phyloP scores from a whole-genome alignment of 164 flowering plant genomes.

The Taxillus chinensis region DNA sequence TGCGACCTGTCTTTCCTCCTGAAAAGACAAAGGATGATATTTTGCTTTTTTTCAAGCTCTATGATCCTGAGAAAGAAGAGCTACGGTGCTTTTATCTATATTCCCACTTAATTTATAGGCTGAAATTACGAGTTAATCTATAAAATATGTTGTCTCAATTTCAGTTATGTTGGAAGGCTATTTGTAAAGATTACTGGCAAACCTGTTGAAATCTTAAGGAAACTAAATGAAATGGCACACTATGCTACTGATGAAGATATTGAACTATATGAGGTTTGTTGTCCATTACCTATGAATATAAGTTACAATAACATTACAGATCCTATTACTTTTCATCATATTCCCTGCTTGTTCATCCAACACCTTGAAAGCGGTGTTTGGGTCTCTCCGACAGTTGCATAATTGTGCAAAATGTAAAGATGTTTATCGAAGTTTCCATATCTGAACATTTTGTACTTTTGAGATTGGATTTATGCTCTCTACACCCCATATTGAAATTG shows the following conservation, averaged over 20 bases:
- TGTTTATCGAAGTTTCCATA: no score
- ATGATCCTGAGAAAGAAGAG: slow-evolving; percentile 69
- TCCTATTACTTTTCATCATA: background rate
- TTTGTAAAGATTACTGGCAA: slow-evolving; percentile 54
- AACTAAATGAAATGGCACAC: slow-evolving; percentile 60
- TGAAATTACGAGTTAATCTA: background rate
- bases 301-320: background rate
- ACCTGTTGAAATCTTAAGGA: slow-evolving; percentile 40
- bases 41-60: slow-evolving; percentile 67
- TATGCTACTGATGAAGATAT: slow-evolving; percentile 48
- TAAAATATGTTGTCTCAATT: slow-evolving; percentile 5
- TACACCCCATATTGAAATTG: no score
- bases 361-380: no score
- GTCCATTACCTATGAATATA: background rate
- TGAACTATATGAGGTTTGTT: slow-evolving; percentile 59
- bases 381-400: no score
- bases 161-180: slow-evolving; percentile 56
- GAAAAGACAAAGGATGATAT: slow-evolving; percentile 77
- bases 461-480: no score
- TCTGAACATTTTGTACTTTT: no score
- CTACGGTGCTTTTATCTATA: slow-evolving; percentile 33
- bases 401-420: no score
- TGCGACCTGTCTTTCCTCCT: slow-evolving; percentile 50
- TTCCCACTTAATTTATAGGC: background rate
- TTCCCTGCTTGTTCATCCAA: no score